phyloP scores from a whole-genome alignment of 371 early-diverging fungal species.

The Umbelopsis sp. region DNA sequence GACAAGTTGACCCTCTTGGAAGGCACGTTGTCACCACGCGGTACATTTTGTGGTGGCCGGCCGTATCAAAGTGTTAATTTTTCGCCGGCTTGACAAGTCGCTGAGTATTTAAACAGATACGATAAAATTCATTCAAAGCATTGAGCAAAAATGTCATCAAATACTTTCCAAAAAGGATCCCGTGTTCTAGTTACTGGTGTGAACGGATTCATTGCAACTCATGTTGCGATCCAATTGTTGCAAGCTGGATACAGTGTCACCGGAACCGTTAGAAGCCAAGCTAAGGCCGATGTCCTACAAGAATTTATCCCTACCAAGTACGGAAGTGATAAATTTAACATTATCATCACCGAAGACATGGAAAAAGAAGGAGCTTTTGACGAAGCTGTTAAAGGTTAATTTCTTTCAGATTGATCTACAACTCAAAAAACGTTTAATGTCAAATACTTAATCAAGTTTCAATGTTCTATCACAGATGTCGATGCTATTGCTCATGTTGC shows the following conservation, averaged over 20 bases:
- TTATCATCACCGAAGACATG: not conserved
- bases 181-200: slow-evolving; percentile 4
- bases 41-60: too few species aligned
- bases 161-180: not conserved
- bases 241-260: not conserved
- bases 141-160: not conserved
- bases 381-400: slow-evolving; percentile 13
- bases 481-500: slow-evolving; percentile 11
- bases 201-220: not conserved
- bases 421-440: too few species aligned
- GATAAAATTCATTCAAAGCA: too few species aligned
- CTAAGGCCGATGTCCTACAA: not conserved
- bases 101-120: too few species aligned
- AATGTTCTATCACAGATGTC: not conserved
- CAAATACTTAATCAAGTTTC: too few species aligned
- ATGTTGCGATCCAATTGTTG: not conserved
- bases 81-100: too few species aligned
- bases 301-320: not conserved
- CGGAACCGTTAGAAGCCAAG: not conserved
- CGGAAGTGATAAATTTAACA: not conserved
- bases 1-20: too few species aligned
- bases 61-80: too few species aligned
- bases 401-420: not conserved
- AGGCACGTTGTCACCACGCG: too few species aligned
- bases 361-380: slow-evolving; percentile 15